Percentiles rank a stretch among this genome's conserved stretches.
Evolutionary conservation across 495 filamentous ascomycete species (phyloP).

Genomic region (Neurospora cerealis): DNA sequence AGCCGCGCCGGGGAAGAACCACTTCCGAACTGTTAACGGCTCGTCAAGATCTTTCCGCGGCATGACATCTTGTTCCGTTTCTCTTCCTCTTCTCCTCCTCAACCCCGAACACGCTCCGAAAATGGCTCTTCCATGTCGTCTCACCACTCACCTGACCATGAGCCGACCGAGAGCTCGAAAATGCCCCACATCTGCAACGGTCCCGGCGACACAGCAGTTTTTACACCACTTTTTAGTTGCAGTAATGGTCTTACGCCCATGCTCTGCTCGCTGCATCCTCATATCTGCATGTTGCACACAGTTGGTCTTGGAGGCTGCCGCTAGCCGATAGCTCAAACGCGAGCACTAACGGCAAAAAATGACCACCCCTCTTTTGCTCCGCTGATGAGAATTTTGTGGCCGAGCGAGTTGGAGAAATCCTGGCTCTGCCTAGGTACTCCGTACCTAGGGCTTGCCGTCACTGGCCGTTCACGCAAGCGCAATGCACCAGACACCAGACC

Average conservation of each 20-base stretch:
- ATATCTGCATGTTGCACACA: neutral
- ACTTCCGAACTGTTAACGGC: neutral
- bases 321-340: neutral
- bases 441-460: neutral
- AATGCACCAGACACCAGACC: neutral
- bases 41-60: neutral
- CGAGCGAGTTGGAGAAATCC: neutral
- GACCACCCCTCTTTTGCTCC: neutral
- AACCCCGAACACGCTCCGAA: neutral
- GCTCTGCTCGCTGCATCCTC: neutral
- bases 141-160: neutral
- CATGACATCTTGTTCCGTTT: neutral
- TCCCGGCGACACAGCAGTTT: neutral
- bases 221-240: neutral
- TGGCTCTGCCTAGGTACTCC: neutral
- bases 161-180: neutral
- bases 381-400: neutral
- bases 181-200: neutral
- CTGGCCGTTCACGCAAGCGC: neutral
- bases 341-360: neutral
- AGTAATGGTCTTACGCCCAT: neutral
- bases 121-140: neutral
- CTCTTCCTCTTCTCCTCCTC: neutral
- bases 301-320: neutral
- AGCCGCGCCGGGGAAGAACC: neutral